Conservation (phyloP, 345 rosid species). For the Acer negundo region DNA sequence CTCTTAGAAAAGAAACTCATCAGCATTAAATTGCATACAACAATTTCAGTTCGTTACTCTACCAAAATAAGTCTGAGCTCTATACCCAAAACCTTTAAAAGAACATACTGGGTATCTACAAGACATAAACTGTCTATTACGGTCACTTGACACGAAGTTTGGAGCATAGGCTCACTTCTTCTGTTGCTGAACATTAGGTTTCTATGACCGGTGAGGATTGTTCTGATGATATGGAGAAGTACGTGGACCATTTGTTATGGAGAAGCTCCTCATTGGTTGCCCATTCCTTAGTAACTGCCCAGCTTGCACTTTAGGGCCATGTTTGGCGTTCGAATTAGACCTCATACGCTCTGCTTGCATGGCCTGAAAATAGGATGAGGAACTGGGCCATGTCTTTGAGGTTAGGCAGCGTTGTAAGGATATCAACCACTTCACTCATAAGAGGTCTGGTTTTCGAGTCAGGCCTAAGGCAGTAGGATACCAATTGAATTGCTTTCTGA, state of each 20-base stretch:
- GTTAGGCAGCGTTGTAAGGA: slow-evolving; percentile 36
- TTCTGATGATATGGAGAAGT: slow-evolving; percentile 21
- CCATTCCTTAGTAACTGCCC: slow-evolving; percentile 23
- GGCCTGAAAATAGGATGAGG: slow-evolving; percentile 38
- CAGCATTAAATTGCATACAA: neutral
- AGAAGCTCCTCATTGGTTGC: slow-evolving; percentile 18
- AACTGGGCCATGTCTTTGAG: slow-evolving; percentile 44
- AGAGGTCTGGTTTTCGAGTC: slow-evolving; percentile 47
- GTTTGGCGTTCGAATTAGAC: slow-evolving; percentile 8
- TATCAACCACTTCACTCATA: slow-evolving; percentile 47
- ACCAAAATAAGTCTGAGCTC: neutral
- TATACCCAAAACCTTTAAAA: neutral
- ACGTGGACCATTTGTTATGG: slow-evolving; percentile 17
- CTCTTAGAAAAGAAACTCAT: neutral
- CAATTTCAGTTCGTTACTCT: neutral
- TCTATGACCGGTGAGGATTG: slow-evolving; percentile 15
- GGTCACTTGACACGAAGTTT: neutral
- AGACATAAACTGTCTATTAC: neutral
- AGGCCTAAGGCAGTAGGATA: slow-evolving; percentile 42
- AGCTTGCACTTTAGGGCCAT: slow-evolving; percentile 13
- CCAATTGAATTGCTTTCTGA: slow-evolving; percentile 43
- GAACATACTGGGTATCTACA: neutral
- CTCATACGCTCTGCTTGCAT: slow-evolving; percentile 29
- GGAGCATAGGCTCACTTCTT: neutral
- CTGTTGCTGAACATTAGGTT: neutral